Evolutionary conservation across 2,329 filamentous ascomycete genomes (phyloP), one percentile per base, ranked within the genome.

Genomic region (Zasmidium angulare): DNA sequence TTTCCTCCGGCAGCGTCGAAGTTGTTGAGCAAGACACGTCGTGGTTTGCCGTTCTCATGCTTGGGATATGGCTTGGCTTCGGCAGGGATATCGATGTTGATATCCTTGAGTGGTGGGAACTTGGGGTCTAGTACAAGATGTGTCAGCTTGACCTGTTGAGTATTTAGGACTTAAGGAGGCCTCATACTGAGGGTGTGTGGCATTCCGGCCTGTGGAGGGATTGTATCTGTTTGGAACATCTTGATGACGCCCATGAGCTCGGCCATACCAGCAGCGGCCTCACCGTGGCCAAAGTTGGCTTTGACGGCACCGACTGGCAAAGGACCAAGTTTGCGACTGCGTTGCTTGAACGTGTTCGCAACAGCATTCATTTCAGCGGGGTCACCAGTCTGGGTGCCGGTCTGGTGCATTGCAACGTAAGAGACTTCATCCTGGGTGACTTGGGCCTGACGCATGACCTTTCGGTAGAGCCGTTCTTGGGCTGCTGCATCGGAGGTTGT

Each of bases 1-100:
- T 91, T 91, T 24, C 88, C 88, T 64, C 88, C 88, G 53, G 88
- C 86, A 6, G 88, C 88, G 62, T 84, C 84, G 70, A 89, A 89
- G 75, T 89, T 89, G 76, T 90, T 90, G 62, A 89, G 72, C 20
- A 79, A 71, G 0, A 79, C 75, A 10, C 73, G 70, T 2, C 82
- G 72, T 55, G 74, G 0, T 11, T 29, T 29, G 26, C 26, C 26
- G 11, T 29, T 29, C 26, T 29, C 6, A 6, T 4, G 26, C 26
- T 11, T 4, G 11, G 11, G 26, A 46, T 48, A 60, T 12, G 31
- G 12, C 2, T 22, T 48, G 2, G 10, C 46, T 40, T 49, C 17
- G 11, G 20, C 19, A 14, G 53, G 20, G 24, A 61, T 61, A 46
- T 46, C 20, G 24, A 49, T 31, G n/a, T 55, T 51, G 2, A 47